These are phyloP conservation scores for Huntiella decipiens DNA, from an alignment of 2,329 filamentous ascomycete species.

Conservation along the genomic window DNA sequence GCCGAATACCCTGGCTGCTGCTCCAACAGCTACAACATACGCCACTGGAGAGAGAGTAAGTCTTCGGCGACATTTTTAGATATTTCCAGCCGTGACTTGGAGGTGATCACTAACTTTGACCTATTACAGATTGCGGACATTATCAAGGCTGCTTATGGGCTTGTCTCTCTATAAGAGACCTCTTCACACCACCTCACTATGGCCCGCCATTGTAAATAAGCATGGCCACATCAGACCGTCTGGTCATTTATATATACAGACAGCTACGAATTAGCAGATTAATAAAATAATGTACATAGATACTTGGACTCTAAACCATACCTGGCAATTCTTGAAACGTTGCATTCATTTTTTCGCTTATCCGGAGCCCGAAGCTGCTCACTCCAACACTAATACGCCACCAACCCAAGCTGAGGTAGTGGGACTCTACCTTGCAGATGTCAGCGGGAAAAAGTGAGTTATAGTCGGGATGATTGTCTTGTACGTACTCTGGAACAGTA, in stretches of 20 bases:
- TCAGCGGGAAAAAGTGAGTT: no score
- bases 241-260: neutral
- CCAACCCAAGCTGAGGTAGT: no score
- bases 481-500: no score
- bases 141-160: constrained; percentile 3
- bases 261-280: neutral
- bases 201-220: neutral
- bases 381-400: no score
- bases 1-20: constrained; percentile 16
- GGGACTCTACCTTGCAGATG: no score
- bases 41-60: constrained; percentile 19
- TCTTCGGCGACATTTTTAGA: neutral
- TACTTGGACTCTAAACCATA: no score
- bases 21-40: constrained; percentile 17
- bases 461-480: no score
- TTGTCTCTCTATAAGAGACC: neutral
- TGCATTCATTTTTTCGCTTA: no score
- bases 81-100: neutral
- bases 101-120: constrained; percentile 5
- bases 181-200: no score
- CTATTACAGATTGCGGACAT: constrained; percentile 6
- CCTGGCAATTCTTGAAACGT: no score
- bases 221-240: neutral
- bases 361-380: no score
- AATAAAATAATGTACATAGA: no score